Percentiles rank a stretch among this genome's conserved stretches.
Conservation (phyloP, 257 asterid genomes). For the Mitragyna speciosa region DNA sequence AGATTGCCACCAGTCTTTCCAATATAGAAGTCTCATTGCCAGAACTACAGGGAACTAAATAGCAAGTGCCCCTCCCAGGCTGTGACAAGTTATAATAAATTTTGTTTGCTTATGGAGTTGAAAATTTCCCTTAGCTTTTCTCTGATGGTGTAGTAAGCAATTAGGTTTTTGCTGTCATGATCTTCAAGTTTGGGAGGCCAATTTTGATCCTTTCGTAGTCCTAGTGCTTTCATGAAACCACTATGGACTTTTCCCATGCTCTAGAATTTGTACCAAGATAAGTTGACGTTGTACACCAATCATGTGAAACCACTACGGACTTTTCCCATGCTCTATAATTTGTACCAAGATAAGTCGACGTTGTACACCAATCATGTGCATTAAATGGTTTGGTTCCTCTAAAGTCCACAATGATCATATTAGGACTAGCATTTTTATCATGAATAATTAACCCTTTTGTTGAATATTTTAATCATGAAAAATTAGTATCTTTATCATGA, state of each 20-base stretch:
- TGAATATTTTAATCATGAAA: too few species aligned
- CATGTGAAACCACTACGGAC: conserved; percentile 9
- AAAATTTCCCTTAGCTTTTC: conserved; percentile 2
- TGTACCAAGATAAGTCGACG: conserved; percentile 29
- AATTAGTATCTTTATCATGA: too few species aligned
- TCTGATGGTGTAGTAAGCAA: conserved; percentile 12
- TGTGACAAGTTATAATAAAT: conserved; percentile 20
- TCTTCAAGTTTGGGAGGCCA: background rate
- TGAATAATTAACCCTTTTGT: conserved; percentile 28
- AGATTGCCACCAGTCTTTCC: conserved; percentile 9
- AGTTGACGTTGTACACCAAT: conserved; percentile 29
- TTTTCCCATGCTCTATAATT: conserved; percentile 17
- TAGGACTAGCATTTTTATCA: conserved; percentile 15
- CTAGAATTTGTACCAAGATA: conserved; percentile 26
- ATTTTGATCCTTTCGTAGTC: background rate
- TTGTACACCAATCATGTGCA: conserved; percentile 30
- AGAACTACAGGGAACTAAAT: conserved; percentile 8
- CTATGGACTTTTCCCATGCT: conserved; percentile 13
- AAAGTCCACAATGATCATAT: conserved; percentile 23
- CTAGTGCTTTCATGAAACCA: conserved; percentile 15
- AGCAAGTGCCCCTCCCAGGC: conserved; percentile 18
- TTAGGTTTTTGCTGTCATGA: background rate
- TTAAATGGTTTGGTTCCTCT: conserved; percentile 34
- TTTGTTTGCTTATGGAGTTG: background rate
- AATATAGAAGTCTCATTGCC: background rate